Evolutionary conservation across 805 yeast genomes (phyloP), one percentile per base, ranked within the genome.

Genomic region (Wickerhamomyces hampshirensis): DNA sequence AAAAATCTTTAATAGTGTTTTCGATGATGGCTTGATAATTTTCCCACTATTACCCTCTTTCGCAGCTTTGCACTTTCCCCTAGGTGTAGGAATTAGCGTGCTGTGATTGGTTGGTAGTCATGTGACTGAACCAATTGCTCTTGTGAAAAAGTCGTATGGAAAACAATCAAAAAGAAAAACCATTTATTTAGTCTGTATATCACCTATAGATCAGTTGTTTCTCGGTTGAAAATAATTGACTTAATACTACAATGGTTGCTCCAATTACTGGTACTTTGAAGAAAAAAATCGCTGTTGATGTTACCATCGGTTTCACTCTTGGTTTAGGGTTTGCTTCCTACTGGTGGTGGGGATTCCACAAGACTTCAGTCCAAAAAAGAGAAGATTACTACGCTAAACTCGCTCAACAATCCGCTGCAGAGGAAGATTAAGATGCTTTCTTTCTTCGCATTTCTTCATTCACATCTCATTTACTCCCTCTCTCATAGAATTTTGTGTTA

Each of bases 281-380:
- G 68, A 84, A 77, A 71, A 84, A 80, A 68, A 76, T 85, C 63
- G 71, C 80, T 59, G 75, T 83, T 50, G 96, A 89, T 56, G 77
- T 89, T 60, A 47, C 77, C 51, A 64, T 81, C 47, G 95, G 93
- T 43, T 72, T 77, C 65, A 53, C 68, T 43, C 50, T 74, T 46
- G 91, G 91, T 39, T 65, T 74, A 41, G 74, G 62, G 27, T 73
- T 78, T 56, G 88, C 81, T 43, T 68, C 72, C 47, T 74, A 71
- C 66, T 88, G 91, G 93, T 83, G 95, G 86, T 77, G 79, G 75
- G 84, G 77, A 19, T 70, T 65, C 76, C 97, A 89, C 82, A 80
- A 75, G 70, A 75, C 79, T 26, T 51, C 70, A 43, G 83, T 85
- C 39, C 72, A 71, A 49, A 72, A 68, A 56, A 84, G 96, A 75